Evolutionary conservation across 2,329 filamentous ascomycete species (phyloP).

Genomic region (Cladosporium sp.): DNA sequence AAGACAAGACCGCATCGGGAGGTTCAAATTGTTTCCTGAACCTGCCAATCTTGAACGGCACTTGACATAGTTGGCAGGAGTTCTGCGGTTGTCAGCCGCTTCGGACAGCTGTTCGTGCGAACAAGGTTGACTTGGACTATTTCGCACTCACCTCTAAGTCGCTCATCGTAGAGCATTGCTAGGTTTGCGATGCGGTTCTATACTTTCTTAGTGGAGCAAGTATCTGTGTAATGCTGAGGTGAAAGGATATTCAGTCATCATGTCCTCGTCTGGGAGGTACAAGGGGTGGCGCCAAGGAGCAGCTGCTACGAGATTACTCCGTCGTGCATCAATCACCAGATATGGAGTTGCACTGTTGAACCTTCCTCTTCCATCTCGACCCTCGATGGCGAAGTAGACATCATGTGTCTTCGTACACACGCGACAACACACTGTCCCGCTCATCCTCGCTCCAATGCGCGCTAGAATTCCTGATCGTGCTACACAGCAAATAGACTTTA

Average conservation of each 20-base stretch:
- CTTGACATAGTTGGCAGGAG: not conserved
- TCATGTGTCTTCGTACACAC: not conserved
- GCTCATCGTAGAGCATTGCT: not conserved
- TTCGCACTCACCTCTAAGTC: not conserved
- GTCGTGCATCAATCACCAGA: not conserved
- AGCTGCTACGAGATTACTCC: too few species aligned
- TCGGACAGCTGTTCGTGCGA: not conserved
- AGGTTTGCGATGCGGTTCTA: not conserved
- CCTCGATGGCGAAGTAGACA: not conserved
- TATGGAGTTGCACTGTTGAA: not conserved
- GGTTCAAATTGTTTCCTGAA: not conserved
- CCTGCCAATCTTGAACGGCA: constrained; percentile 2
- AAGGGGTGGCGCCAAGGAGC: not conserved
- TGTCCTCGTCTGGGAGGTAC: not conserved
- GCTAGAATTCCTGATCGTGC: not conserved
- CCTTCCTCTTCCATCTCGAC: not conserved
- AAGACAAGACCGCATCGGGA: not conserved
- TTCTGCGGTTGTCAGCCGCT: not conserved
- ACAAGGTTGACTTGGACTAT: not conserved
- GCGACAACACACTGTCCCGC: not conserved
- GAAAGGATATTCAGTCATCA: not conserved
- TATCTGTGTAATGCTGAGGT: not conserved
- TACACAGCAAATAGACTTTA: not conserved
- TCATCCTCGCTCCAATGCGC: not conserved
- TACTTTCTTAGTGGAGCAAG: not conserved